Percentiles rank a stretch among this genome's conserved stretches.
Conservation (phyloP, 352 stramenopile genomes). For the Pythium pectinolyticum region DNA sequence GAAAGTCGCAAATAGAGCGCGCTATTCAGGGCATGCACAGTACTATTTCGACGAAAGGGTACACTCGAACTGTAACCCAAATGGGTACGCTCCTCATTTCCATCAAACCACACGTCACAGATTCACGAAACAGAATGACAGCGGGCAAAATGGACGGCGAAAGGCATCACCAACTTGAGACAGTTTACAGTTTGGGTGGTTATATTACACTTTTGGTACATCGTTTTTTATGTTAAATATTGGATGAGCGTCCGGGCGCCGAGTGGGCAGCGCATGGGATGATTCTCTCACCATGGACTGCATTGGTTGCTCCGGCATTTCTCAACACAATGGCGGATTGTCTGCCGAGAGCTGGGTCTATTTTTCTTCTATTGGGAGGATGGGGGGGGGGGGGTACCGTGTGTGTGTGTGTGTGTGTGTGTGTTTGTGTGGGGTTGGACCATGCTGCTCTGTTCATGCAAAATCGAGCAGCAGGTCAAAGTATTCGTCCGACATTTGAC, state of each 20-base stretch:
- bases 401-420: constrained; percentile 12
- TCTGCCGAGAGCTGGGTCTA: neutral
- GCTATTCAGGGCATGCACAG: neutral
- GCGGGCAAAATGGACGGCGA: too few species aligned
- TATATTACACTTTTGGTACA: constrained; percentile 24
- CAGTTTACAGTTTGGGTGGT: neutral
- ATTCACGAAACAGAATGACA: neutral
- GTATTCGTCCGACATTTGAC: constrained; percentile 73
- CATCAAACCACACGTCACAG: neutral
- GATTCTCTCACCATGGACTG: neutral
- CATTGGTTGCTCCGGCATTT: neutral
- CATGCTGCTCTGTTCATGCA: constrained; percentile 36
- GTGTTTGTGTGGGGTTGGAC: neutral
- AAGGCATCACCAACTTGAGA: too few species aligned
- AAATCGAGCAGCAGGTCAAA: constrained; percentile 84
- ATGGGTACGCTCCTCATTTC: too few species aligned
- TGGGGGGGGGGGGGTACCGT: neutral
- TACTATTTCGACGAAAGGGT: neutral
- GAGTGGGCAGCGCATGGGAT: neutral
- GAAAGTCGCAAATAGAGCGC: neutral
- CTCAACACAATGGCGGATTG: neutral
- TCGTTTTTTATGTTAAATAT: constrained; percentile 18
- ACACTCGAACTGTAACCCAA: too few species aligned
- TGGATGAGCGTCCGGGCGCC: constrained; percentile 25
- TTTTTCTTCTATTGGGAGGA: constrained; percentile 7